Evolutionary conservation across 345 rosid species (phyloP).

Genomic region (Firmiana major): DNA sequence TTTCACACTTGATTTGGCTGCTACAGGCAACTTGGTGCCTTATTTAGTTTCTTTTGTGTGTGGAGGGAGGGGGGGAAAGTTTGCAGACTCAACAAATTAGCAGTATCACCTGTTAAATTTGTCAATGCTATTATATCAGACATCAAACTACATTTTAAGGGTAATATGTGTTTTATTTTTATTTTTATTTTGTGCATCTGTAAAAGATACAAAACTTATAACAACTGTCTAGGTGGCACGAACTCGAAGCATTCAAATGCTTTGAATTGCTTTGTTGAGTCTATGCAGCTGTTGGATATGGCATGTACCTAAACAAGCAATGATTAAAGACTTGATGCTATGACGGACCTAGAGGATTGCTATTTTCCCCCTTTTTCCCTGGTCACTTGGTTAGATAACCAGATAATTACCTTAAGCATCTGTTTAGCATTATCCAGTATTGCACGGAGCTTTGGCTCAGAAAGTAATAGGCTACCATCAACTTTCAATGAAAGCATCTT

Average conservation of each 20-base stretch:
- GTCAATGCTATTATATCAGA: not conserved
- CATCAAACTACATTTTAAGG: not conserved
- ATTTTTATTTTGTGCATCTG: not conserved
- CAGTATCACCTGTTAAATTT: not conserved
- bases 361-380: not conserved
- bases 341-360: not conserved
- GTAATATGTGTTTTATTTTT: not conserved
- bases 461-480: conserved; percentile 57
- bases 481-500: conserved; percentile 60
- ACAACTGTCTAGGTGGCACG: not conserved
- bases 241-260: not conserved
- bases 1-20: not conserved
- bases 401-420: conserved; percentile 56
- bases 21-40: not conserved
- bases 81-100: conserved; percentile 1
- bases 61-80: not conserved
- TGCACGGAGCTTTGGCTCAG: conserved; percentile 88
- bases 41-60: not conserved
- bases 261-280: not conserved
- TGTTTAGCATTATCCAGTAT: conserved; percentile 71
- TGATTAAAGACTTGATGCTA: conserved; percentile 6
- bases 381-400: not conserved
- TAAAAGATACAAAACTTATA: not conserved
- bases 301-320: not conserved
- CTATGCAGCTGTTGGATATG: not conserved